Evolutionary conservation across 345 rosid species (phyloP).

Genomic region (Schrenkiella parvula): DNA sequence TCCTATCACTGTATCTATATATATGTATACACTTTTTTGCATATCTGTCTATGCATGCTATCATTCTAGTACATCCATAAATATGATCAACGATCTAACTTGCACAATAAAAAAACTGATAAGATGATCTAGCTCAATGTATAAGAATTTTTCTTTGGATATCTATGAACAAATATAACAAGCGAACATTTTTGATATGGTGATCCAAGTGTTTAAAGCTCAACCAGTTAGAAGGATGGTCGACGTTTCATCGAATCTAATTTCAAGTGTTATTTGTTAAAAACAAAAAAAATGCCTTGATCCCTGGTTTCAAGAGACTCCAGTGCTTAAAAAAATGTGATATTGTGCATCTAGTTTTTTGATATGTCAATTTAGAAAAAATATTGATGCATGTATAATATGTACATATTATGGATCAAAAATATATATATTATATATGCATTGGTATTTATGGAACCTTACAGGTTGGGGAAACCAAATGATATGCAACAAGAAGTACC

Average conservation of each 20-base stretch:
- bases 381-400: background rate
- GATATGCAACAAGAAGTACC: constrained; percentile 89
- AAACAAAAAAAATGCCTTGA: too few relatives aligned
- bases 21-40: background rate
- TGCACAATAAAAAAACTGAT: background rate
- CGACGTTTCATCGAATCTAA: background rate
- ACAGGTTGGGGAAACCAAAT: constrained; percentile 84
- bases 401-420: constrained; percentile 2
- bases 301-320: too few relatives aligned
- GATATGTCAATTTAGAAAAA: background rate
- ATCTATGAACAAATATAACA: background rate
- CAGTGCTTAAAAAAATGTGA: too few relatives aligned
- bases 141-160: background rate
- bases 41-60: background rate
- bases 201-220: background rate
- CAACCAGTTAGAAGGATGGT: background rate
- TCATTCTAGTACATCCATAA: background rate
- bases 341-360: background rate
- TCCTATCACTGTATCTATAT: background rate
- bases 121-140: background rate
- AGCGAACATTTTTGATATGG: background rate
- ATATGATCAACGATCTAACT: background rate
- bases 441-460: background rate
- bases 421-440: constrained; percentile 3
- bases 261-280: too few relatives aligned